Evolutionary conservation across 2,329 filamentous ascomycete genomes (phyloP).

Genomic region (Fusarium pseudonygamai): DNA sequence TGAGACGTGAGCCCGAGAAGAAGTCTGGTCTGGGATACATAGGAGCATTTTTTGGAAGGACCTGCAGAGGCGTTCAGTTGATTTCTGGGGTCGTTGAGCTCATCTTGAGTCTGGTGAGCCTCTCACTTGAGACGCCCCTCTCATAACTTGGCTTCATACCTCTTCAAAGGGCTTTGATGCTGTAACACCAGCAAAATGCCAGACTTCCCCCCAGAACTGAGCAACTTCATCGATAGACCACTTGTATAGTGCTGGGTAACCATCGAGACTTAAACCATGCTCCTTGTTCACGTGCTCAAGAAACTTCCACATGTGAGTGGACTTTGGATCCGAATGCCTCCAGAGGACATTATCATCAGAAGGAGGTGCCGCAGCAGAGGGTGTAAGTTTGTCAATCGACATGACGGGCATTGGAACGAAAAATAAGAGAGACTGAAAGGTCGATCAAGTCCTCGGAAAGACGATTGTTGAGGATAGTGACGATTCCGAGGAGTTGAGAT

Average conservation of each 20-base stretch:
- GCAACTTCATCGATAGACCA: constrained; percentile 85
- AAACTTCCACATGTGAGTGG: constrained; percentile 78
- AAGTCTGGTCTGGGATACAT: constrained; percentile 92
- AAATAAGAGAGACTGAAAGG: neutral
- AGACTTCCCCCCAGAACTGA: constrained; percentile 85
- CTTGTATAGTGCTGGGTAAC: constrained; percentile 79
- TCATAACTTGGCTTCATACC: constrained; percentile 53
- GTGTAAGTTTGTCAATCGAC: constrained; percentile 37
- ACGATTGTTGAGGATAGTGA: constrained; percentile 14
- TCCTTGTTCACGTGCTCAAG: constrained; percentile 74
- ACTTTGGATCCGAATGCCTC: constrained; percentile 72
- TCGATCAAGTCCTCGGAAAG: neutral
- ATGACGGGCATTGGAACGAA: constrained; percentile 38
- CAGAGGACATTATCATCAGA: constrained; percentile 66
- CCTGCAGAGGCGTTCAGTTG: constrained; percentile 57
- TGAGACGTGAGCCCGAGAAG: constrained; percentile 81
- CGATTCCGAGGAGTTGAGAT: constrained; percentile 6
- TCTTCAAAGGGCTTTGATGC: constrained; percentile 70
- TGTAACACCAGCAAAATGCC: constrained; percentile 82
- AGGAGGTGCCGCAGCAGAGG: constrained; percentile 28
- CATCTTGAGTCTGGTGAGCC: neutral
- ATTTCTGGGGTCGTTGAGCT: neutral
- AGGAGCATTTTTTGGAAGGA: constrained; percentile 70
- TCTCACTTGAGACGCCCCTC: constrained; percentile 18
- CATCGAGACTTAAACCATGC: constrained; percentile 68